Conservation (phyloP, 768 basidiomycete genomes). For the Lepiota brunneoincarnata region DNA sequence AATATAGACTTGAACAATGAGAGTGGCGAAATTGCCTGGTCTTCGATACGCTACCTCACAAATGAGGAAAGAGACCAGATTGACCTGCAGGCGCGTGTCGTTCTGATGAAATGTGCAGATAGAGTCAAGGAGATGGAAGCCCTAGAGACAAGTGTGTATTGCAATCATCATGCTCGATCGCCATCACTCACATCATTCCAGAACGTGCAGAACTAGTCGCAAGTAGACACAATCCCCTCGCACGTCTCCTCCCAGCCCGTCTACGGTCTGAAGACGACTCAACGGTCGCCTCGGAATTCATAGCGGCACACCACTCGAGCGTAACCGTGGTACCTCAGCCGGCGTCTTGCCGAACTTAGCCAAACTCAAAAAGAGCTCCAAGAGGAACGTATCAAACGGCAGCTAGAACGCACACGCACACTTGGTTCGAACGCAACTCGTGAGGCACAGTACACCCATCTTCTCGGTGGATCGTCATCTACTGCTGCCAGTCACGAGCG, state of each 20-base stretch:
- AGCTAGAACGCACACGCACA: constrained; percentile 78
- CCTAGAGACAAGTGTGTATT: constrained; percentile 78
- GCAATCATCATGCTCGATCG: not conserved
- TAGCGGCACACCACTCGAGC: constrained; percentile 91
- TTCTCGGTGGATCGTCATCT: constrained; percentile 30
- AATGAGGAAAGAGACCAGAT: constrained; percentile 96
- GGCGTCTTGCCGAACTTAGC: constrained; percentile 76
- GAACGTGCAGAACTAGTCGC: constrained; percentile 68
- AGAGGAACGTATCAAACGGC: constrained; percentile 88
- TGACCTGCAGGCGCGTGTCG: constrained; percentile 86
- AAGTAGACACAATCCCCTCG: constrained; percentile 60
- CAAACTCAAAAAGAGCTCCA: constrained; percentile 85
- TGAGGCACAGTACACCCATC: constrained; percentile 44
- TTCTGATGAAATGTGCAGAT: constrained; percentile 83
- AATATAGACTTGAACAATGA: constrained; percentile 50
- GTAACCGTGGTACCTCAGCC: constrained; percentile 89
- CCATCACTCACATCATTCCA: constrained; percentile 24
- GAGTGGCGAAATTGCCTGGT: constrained; percentile 47
- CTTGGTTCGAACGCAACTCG: constrained; percentile 78
- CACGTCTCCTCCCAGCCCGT: constrained; percentile 70
- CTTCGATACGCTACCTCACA: constrained; percentile 64
- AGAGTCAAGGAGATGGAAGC: constrained; percentile 85
- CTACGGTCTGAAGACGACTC: constrained; percentile 53
- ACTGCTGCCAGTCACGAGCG: constrained; percentile 20
- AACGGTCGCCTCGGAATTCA: constrained; percentile 58